A percentile compares a stretch with the other conserved stretches of the same genome.
Evolutionary conservation across 1,284 basidiomycete species (phyloP).

Genomic region (Albatrellus sp.): DNA sequence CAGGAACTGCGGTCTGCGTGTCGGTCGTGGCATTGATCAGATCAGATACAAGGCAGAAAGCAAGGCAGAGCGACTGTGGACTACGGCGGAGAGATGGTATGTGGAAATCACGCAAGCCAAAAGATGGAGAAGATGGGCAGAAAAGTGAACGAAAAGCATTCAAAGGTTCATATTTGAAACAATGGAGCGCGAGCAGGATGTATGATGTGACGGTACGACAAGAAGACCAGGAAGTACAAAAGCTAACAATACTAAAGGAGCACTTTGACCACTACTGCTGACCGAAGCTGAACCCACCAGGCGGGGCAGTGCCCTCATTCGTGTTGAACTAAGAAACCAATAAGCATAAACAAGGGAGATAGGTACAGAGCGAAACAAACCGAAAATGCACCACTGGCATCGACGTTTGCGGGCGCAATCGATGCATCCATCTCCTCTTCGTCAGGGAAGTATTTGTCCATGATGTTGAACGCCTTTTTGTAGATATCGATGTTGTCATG

Average conservation of each 20-base stretch:
- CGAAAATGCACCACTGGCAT: slow-evolving; percentile 83
- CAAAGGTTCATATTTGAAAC: not conserved
- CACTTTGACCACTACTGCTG: slow-evolving; percentile 20
- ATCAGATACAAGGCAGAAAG: not conserved
- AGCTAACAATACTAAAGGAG: slow-evolving; percentile 3
- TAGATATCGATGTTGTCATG: slow-evolving; percentile 99
- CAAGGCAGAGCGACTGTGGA: slow-evolving; percentile 1
- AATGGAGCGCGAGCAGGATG: slow-evolving; percentile 4
- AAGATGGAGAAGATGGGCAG: not conserved
- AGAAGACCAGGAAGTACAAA: slow-evolving; percentile 2
- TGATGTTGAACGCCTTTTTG: slow-evolving; percentile 99
- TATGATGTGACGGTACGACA: slow-evolving; percentile 6
- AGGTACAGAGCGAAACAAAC: slow-evolving; percentile 35
- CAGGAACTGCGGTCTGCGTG: slow-evolving; percentile 8
- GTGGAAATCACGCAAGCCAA: not conserved
- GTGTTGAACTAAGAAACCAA: slow-evolving; percentile 53
- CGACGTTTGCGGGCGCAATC: slow-evolving; percentile 72
- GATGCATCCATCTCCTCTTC: slow-evolving; percentile 77
- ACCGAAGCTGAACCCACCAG: slow-evolving; percentile 91
- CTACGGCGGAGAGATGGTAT: slow-evolving; percentile 2
- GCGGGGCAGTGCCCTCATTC: slow-evolving; percentile 75
- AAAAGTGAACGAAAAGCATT: not conserved
- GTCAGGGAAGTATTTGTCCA: slow-evolving; percentile 92
- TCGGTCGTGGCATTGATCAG: slow-evolving; percentile 8
- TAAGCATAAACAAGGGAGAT: not conserved